These are phyloP conservation scores for Leptographium procerum DNA, from an alignment of 2,329 filamentous ascomycete species.

Conservation along the genomic window DNA sequence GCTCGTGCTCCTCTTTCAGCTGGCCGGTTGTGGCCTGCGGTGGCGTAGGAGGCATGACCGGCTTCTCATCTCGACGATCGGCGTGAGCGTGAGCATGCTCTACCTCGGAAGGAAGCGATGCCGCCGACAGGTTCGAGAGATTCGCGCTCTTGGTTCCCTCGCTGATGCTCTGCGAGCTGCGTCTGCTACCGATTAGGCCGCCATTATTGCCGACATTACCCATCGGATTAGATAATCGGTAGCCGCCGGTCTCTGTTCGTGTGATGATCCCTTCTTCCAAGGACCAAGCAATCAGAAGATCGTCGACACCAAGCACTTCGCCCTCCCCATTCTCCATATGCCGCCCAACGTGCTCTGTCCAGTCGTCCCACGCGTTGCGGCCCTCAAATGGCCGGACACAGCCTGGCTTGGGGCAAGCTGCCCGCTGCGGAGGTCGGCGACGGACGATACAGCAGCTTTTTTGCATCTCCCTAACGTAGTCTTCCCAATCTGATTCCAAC, in stretches of 20 bases:
- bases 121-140: not conserved
- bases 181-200: not conserved
- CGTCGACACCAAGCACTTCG: conserved; percentile 43
- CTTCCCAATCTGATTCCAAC: conserved; percentile 51
- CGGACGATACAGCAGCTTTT: conserved; percentile 60
- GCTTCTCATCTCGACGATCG: not conserved
- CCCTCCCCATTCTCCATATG: conserved; percentile 73
- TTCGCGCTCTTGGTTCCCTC: not conserved
- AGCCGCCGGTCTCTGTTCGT: conserved; percentile 42
- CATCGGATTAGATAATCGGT: conserved; percentile 37
- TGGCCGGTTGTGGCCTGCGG: conserved; percentile 1
- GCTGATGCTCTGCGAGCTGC: not conserved
- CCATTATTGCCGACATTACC: conserved; percentile 18
- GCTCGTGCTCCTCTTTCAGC: not conserved
- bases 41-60: conserved; percentile 4
- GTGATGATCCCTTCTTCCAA: conserved; percentile 54
- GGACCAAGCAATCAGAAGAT: conserved; percentile 48
- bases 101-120: not conserved
- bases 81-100: not conserved
- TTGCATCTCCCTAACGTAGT: conserved; percentile 58
- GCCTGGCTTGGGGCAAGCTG: conserved; percentile 59
- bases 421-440: conserved; percentile 57
- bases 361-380: conserved; percentile 69
- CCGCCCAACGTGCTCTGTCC: conserved; percentile 83
- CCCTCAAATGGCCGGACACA: conserved; percentile 64